Evolutionary conservation across 305 asterid species (phyloP).

Genomic region (Fraxinus platypoda): DNA sequence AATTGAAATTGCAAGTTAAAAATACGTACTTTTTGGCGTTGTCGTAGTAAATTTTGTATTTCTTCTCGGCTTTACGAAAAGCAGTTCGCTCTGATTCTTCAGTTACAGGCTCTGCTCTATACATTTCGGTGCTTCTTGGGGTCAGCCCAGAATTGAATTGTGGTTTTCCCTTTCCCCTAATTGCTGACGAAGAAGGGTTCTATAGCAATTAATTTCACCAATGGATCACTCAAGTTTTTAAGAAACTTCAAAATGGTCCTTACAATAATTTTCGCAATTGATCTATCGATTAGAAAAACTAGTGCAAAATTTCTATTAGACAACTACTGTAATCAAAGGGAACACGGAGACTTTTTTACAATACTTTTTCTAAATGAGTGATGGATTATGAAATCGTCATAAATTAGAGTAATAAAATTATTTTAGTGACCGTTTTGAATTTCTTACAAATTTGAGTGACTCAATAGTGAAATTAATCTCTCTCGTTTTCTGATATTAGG

Average conservation of each 20-base stretch:
- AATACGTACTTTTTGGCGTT: conserved; percentile 54
- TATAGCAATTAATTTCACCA: background rate
- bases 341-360: too few species aligned
- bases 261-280: too few species aligned
- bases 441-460: too few species aligned
- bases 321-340: too few species aligned
- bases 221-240: background rate
- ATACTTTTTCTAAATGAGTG: background rate
- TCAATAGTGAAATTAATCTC: too few species aligned
- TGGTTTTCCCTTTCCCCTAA: background rate
- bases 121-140: conserved; percentile 39
- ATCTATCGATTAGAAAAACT: too few species aligned
- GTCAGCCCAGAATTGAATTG: conserved; percentile 15
- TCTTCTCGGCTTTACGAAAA: conserved; percentile 87
- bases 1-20: background rate
- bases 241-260: background rate
- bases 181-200: conserved; percentile 36
- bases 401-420: too few species aligned
- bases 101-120: conserved; percentile 43
- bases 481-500: background rate
- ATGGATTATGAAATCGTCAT: too few species aligned
- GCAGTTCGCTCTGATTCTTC: conserved; percentile 83
- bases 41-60: conserved; percentile 80
- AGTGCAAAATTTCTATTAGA: too few species aligned
- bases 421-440: too few species aligned